phyloP scores from a whole-genome alignment of 2,329 filamentous ascomycete genomes.

The Colletotrichum cereale region DNA sequence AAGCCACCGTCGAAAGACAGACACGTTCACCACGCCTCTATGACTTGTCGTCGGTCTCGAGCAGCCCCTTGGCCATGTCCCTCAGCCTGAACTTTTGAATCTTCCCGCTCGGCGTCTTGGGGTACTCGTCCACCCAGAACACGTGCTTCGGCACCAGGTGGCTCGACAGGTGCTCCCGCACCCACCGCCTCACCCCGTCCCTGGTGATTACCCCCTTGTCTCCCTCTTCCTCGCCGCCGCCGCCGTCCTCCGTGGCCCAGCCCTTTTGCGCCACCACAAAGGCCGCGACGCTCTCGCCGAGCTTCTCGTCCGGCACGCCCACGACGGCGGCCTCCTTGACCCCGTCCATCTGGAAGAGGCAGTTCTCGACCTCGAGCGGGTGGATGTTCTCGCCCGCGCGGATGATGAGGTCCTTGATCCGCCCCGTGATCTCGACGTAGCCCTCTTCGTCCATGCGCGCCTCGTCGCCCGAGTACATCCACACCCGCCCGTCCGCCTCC shows the following conservation, averaged over 20 bases:
- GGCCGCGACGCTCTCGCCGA: conserved; percentile 89
- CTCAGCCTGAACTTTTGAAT: conserved; percentile 93
- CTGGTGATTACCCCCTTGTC: conserved; percentile 58
- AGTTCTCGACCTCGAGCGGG: conserved; percentile 92
- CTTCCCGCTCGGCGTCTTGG: conserved; percentile 97
- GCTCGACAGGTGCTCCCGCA: conserved; percentile 73
- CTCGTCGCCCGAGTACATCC: conserved; percentile 96
- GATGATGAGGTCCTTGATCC: conserved; percentile 97
- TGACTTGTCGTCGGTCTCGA: conserved; percentile 37
- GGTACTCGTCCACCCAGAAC: conserved; percentile 88
- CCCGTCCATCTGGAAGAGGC: conserved; percentile 77
- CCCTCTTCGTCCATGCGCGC: conserved; percentile 85
- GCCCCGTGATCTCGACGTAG: conserved; percentile 88
- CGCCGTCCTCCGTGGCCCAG: conserved; percentile 41
- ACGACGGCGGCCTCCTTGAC: conserved; percentile 86
- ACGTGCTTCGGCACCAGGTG: conserved; percentile 90
- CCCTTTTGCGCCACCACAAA: conserved; percentile 72
- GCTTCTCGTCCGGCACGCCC: conserved; percentile 82
- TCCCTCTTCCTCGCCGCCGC: conserved; percentile 29
- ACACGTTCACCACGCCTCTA: too few species aligned
- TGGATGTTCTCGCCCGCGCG: conserved; percentile 96
- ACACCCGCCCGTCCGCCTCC: conserved; percentile 68
- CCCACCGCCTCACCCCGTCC: conserved; percentile 78
- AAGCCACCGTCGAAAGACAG: too few species aligned
- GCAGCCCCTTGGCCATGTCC: conserved; percentile 67